A percentile compares a stretch with the other conserved stretches of the same genome.
Evolutionary conservation across 1,139 yeast genomes (phyloP).

Genomic region (Taiozyma sp.): DNA sequence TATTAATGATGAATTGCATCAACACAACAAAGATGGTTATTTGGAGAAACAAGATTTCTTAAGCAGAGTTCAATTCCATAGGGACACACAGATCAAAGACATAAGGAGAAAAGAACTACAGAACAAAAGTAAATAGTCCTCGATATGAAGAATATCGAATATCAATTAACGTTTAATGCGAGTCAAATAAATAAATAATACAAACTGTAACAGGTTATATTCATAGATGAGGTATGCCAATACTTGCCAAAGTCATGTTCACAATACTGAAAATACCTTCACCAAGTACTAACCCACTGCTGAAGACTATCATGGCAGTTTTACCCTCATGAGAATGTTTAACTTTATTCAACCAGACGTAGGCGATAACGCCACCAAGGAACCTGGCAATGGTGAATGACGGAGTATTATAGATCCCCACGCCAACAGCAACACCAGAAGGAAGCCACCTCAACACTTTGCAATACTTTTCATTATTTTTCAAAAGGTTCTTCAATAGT

Average conservation of each 20-base stretch:
- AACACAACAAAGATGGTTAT: constrained; percentile 78
- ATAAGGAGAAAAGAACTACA: constrained; percentile 38
- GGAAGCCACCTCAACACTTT: constrained; percentile 62
- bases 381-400: constrained; percentile 92
- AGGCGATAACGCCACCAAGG: constrained; percentile 78
- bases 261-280: constrained; percentile 87
- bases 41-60: constrained; percentile 90
- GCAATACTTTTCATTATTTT: constrained; percentile 34
- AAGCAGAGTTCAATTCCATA: constrained; percentile 63
- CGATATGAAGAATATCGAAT: background rate
- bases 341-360: constrained; percentile 45
- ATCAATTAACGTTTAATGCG: background rate
- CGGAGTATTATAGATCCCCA: constrained; percentile 92
- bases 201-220: background rate
- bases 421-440: constrained; percentile 95
- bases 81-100: constrained; percentile 58
- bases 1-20: constrained; percentile 73
- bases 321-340: constrained; percentile 36
- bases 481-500: constrained; percentile 50
- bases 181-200: background rate
- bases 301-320: constrained; percentile 76
- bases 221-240: constrained; percentile 45
- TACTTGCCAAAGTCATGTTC: constrained; percentile 71
- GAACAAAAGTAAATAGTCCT: constrained; percentile 12
- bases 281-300: constrained; percentile 90